Conservation (phyloP, 345 rosid genomes). For the Bruguiera parviflora region DNA sequence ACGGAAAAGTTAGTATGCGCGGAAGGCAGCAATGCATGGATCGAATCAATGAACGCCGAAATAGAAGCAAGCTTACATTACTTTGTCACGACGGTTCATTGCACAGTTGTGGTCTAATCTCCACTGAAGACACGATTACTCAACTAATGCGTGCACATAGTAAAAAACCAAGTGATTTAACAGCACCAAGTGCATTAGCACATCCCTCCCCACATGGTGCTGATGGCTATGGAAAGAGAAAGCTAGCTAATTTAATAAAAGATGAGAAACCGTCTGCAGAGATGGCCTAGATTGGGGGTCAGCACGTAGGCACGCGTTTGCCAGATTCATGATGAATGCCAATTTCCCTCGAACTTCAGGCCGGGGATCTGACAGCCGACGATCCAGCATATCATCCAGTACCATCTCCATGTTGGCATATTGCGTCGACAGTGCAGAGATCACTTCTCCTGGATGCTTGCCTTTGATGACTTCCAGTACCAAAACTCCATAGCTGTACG, state of each 20-base stretch:
- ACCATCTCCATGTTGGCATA: neutral
- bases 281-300: slow-evolving; percentile 40
- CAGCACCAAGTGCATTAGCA: no score
- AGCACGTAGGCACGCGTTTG: slow-evolving; percentile 24
- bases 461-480: slow-evolving; percentile 12
- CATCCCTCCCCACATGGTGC: neutral
- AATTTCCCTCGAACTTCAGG: slow-evolving; percentile 22
- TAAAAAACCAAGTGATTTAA: no score
- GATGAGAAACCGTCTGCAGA: slow-evolving; percentile 27
- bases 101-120: no score
- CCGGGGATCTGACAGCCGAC: slow-evolving; percentile 25
- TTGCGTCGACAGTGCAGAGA: neutral
- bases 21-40: no score
- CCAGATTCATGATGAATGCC: slow-evolving; percentile 17
- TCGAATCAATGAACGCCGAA: no score
- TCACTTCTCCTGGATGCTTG: slow-evolving; percentile 7
- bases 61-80: no score
- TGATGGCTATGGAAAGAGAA: neutral
- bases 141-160: no score
- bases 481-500: slow-evolving; percentile 14
- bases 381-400: slow-evolving; percentile 4
- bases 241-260: neutral
- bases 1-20: no score
- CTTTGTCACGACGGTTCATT: no score
- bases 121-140: no score